Base-by-base conservation (phyloP, 768 basidiomycete genomes). In the Suillus luteus region DNA sequence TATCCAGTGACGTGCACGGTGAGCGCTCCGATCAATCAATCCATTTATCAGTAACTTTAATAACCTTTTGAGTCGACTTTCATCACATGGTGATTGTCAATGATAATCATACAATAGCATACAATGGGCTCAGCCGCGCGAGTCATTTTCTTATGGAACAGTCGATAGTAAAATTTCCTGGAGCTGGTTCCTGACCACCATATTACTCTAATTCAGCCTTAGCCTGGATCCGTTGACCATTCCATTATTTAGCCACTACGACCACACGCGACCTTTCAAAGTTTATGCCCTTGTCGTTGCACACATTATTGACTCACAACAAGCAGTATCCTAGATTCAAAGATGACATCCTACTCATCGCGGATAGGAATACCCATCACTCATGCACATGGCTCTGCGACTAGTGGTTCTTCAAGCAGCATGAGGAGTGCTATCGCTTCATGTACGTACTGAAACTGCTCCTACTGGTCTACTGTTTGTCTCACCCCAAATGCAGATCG, bases 341-440 rank as follows among this genome's bases (percentile, higher is more conserved):
- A 64, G 66, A 84, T 86, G 86, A 76, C 83, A 41, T 85, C 48
- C 76, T 85, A 52, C 79, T 83, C 19, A 63, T 62, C 55, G 73
- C 74, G n/a, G 51, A 55, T 35, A 62, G 60, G 55, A 38, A 71
- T 75, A 38, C 76, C 73, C 41, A 82, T 83, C 66, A 68, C 72
- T 60, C 76, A 82, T 31, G 31, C 31, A 31, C 31, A 31, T 33
- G 83, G 80, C 44, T 85, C 85, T 40, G 77, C 77, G 27, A 79
- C 84, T 17, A 85, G 83, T 17, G 85, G 84, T 66, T 75, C 76
- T 12, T 75, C 51, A 31, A 17, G 78, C 35, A 85, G 81, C 66
- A 80, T 85, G 22, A 71, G 80, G 61, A 84, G 87, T 74, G 88
- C 80, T 3, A 83, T 90, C 19, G 80, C 82, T 22, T 88, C 88